Percentiles rank a stretch among this genome's conserved stretches.
Conservation (phyloP, 169 alveolate species). For the Cryptosporidium bovis region DNA sequence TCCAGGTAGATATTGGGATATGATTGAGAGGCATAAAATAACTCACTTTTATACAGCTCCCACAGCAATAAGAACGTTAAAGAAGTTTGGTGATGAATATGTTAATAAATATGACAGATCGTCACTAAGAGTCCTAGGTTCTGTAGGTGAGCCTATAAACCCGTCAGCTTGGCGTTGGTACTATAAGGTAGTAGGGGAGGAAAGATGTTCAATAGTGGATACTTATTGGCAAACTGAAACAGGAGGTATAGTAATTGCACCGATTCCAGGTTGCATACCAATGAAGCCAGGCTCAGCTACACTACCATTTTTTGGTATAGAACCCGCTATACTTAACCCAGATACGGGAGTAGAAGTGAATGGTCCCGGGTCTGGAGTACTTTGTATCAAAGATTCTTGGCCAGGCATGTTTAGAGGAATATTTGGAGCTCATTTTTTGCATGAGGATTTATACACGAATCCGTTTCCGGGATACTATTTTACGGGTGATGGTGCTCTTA, state of each 20-base stretch:
- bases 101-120: slow-evolving; percentile 81
- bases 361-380: slow-evolving; percentile 86
- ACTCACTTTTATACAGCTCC: slow-evolving; percentile 97
- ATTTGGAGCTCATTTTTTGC: slow-evolving; percentile 88
- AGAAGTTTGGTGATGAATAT: slow-evolving; percentile 83
- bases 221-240: slow-evolving; percentile 98
- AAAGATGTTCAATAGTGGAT: slow-evolving; percentile 88
- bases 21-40: slow-evolving; percentile 90
- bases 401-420: slow-evolving; percentile 91
- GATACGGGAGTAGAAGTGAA: slow-evolving; percentile 86
- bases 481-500: slow-evolving; percentile 96
- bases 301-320: slow-evolving; percentile 88
- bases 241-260: slow-evolving; percentile 93
- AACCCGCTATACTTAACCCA: slow-evolving; percentile 88
- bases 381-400: slow-evolving; percentile 90
- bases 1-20: slow-evolving; percentile 90
- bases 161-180: slow-evolving; percentile 97
- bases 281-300: slow-evolving; percentile 96
- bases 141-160: slow-evolving; percentile 94
- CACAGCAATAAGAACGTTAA: slow-evolving; percentile 94
- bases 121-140: slow-evolving; percentile 83
- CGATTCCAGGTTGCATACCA: slow-evolving; percentile 89
- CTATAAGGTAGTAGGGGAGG: slow-evolving; percentile 80
- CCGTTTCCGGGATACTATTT: slow-evolving; percentile 89
- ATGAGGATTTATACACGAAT: slow-evolving; percentile 85